Evolutionary conservation across 2,329 filamentous ascomycete genomes (phyloP), one percentile per base, ranked within the genome.

Genomic region (Dactylellina parvicollis): DNA sequence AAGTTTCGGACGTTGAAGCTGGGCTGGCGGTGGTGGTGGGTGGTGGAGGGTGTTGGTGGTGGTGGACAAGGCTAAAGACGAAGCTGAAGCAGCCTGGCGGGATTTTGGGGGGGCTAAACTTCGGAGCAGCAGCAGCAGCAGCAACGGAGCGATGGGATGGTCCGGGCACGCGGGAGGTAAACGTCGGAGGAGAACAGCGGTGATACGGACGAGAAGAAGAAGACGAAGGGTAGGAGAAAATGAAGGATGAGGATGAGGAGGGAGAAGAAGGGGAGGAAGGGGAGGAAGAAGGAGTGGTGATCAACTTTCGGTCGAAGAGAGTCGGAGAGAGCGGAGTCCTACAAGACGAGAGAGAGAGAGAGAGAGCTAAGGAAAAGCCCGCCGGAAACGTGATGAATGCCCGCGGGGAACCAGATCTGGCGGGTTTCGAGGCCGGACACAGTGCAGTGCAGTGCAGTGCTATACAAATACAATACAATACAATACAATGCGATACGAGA

Each of bases 51-150:
- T n/a, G n/a, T n/a, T 42, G 24, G 47, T 22, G n/a, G 55, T 24
- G 4, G 22, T 16, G 20, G 56, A 24, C 40, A 50, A 62, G 67
- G 70, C 50, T 55, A 69, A 73, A 55, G 64, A 70, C 64, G 47
- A 61, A 70, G 47, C 64, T 61, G 44, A 56, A 44, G 22, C 34
- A 42, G 18, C 26, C n/a, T 34, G 24, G 24, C 9, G 20, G 26
- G 12, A n/a, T 40, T 44, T 44, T 44, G 3, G n/a, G 40, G 40
- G 40, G 40, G 40, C 9, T 10, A 22, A 22, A 30, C 14, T 20
- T 49, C 14, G 4, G 20, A 38, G 22, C 30, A 4, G 32, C 30
- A 36, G 20, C 16, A 22, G 49, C 49, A 65, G 32, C 60, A 47
- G 24, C 60, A 55, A 20, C 60, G 10, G 20, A 60, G 26, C 20